Percentiles rank a stretch among this genome's conserved stretches.
Evolutionary conservation across 495 filamentous ascomycete genomes (phyloP).

Genomic region (Lepidopterella palustris): DNA sequence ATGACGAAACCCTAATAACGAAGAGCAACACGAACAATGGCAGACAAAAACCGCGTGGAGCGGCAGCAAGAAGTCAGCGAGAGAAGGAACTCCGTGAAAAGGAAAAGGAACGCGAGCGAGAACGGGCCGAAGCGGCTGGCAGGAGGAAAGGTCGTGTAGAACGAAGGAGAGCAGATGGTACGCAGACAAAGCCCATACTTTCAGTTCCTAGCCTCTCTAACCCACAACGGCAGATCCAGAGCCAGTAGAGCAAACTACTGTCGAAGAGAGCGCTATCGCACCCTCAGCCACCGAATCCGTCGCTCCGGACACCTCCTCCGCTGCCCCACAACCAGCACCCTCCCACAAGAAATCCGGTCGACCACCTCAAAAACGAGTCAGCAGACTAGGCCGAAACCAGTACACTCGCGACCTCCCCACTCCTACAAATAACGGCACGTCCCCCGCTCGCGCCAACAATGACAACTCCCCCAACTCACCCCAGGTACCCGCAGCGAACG

Average conservation of each 20-base stretch:
- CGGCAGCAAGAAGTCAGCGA: conserved; percentile 58
- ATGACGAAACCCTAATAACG: conserved; percentile 53
- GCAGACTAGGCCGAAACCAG: conserved; percentile 76
- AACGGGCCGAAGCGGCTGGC: conserved; percentile 60
- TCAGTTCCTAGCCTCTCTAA: conserved; percentile 27
- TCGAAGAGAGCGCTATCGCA: conserved; percentile 14
- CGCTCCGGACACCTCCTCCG: conserved; percentile 12
- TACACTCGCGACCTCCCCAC: conserved; percentile 70
- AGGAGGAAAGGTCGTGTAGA: conserved; percentile 71
- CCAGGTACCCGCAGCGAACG: conserved; percentile 18
- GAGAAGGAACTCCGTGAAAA: conserved; percentile 65
- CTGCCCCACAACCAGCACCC: conserved; percentile 20
- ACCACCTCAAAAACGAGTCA: conserved; percentile 54
- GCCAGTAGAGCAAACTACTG: conserved; percentile 20
- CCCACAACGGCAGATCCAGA: not conserved
- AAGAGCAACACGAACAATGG: conserved; percentile 41
- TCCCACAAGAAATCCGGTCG: conserved; percentile 62
- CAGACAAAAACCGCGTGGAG: conserved; percentile 58
- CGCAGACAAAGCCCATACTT: conserved; percentile 17
- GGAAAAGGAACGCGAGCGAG: conserved; percentile 56
- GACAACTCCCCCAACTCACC: conserved; percentile 40
- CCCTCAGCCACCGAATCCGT: conserved; percentile 20
- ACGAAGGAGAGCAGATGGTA: conserved; percentile 70
- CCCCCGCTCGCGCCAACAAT: conserved; percentile 38
- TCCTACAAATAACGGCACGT: conserved; percentile 21